phyloP scores from a whole-genome alignment of 768 basidiomycete species.

The Termitomyces sp. region DNA sequence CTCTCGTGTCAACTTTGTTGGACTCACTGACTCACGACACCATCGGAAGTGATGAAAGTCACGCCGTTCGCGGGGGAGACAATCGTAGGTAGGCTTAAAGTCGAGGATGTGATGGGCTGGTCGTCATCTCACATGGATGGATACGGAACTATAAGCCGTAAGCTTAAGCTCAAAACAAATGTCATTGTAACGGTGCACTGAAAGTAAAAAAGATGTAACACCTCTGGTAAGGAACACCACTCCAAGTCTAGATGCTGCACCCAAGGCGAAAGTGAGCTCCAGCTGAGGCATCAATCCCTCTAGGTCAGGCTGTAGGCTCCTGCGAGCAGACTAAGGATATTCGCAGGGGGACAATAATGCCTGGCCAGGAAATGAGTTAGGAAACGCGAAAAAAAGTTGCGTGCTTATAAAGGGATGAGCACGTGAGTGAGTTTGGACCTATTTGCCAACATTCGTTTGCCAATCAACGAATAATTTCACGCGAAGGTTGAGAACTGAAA shows the following conservation, averaged over 20 bases:
- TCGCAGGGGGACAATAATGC: slow-evolving; percentile 37
- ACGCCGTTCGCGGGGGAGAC: too few relatives aligned
- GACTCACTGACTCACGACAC: too few relatives aligned
- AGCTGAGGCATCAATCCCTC: slow-evolving; percentile 29
- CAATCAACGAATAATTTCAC: too few relatives aligned
- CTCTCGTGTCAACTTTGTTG: too few relatives aligned
- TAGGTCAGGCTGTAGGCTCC: slow-evolving; percentile 32
- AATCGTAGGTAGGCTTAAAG: too few relatives aligned
- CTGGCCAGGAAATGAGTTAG: slow-evolving; percentile 29
- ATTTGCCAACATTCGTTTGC: slow-evolving; percentile 4
- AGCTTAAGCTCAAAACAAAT: too few relatives aligned
- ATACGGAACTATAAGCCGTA: neutral
- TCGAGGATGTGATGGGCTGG: too few relatives aligned
- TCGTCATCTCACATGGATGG: too few relatives aligned
- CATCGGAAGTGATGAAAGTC: too few relatives aligned
- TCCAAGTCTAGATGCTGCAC: slow-evolving; percentile 23
- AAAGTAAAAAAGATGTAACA: slow-evolving; percentile 20
- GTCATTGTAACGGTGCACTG: neutral
- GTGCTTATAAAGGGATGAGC: slow-evolving; percentile 7
- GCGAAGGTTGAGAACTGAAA: slow-evolving; percentile 13
- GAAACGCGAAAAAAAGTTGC: slow-evolving; percentile 11
- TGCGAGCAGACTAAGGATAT: slow-evolving; percentile 25
- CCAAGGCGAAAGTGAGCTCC: slow-evolving; percentile 28
- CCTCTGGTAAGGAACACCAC: slow-evolving; percentile 35
- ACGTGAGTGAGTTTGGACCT: slow-evolving; percentile 16